Evolutionary conservation across 1,284 basidiomycete genomes (phyloP).

Genomic region (Mycena citricolor): DNA sequence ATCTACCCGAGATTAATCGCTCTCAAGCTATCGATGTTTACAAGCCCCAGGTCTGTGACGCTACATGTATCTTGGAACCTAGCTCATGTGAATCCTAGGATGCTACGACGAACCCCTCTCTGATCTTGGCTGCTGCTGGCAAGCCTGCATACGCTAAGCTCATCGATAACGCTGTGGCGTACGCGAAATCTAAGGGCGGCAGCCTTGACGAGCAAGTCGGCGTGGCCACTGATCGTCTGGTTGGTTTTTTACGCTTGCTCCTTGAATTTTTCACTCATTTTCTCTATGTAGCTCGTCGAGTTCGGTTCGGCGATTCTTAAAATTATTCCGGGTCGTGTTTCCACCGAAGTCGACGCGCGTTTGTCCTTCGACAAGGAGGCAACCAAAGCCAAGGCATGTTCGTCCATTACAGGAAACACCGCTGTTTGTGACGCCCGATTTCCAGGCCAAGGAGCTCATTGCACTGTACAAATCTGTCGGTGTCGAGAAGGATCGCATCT

Average conservation of each 20-base stretch:
- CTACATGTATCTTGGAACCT: conserved; percentile 5
- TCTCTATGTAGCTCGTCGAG: conserved; percentile 74
- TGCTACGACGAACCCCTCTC: conserved; percentile 94
- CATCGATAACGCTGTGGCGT: conserved; percentile 81
- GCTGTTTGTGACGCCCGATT: conserved; percentile 13
- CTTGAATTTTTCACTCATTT: conserved; percentile 4
- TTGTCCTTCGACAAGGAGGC: conserved; percentile 95
- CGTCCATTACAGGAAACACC: conserved; percentile 6
- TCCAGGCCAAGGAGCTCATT: conserved; percentile 88
- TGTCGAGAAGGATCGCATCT: conserved; percentile 88
- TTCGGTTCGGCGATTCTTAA: conserved; percentile 95
- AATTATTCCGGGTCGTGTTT: conserved; percentile 98
- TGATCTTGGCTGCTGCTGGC: conserved; percentile 92
- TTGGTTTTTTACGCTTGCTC: conserved; percentile 36
- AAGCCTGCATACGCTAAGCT: conserved; percentile 84
- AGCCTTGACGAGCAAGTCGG: conserved; percentile 71
- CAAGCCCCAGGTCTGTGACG: conserved; percentile 76
- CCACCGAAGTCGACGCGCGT: conserved; percentile 97
- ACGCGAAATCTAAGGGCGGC: conserved; percentile 82
- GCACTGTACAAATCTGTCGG: conserved; percentile 91
- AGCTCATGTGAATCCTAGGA: conserved; percentile 45
- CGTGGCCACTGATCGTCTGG: conserved; percentile 85
- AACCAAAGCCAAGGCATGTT: conserved; percentile 79
- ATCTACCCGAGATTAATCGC: conserved; percentile 16
- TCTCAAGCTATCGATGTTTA: conserved; percentile 83